Evolutionary conservation across 768 basidiomycete species (phyloP).

Genomic region (Russula foetens): DNA sequence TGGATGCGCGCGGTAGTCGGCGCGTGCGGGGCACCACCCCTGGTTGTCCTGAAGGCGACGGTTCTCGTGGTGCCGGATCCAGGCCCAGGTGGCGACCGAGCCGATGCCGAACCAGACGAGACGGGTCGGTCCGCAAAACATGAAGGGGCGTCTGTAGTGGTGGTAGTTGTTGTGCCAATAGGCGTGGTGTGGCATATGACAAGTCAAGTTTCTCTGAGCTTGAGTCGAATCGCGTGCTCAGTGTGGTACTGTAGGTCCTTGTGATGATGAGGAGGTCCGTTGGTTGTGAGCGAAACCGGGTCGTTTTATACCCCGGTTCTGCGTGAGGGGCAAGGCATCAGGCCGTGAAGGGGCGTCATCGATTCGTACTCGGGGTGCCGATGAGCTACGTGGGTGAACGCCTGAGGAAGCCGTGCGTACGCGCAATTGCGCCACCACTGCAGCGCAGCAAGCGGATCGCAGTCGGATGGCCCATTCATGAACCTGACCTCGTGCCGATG

Average conservation of each 20-base stretch:
- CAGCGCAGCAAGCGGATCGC: neutral
- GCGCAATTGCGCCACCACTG: neutral
- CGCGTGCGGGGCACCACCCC: constrained; percentile 25
- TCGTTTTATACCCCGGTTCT: no score
- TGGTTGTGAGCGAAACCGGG: no score
- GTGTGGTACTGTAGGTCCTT: no score
- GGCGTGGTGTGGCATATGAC: neutral
- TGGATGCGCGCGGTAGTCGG: constrained; percentile 22
- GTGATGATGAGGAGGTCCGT: no score
- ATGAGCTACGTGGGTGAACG: neutral
- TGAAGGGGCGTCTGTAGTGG: neutral
- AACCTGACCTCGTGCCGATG: neutral
- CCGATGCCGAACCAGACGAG: constrained; percentile 64
- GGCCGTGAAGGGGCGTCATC: constrained; percentile 6
- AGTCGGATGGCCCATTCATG: neutral
- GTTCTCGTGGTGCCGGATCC: constrained; percentile 28
- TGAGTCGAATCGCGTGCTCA: no score
- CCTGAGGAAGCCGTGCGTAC: neutral
- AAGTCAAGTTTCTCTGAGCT: no score
- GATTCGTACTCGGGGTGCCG: no score
- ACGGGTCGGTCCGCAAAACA: constrained; percentile 39
- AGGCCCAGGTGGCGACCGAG: constrained; percentile 34
- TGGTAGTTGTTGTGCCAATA: neutral
- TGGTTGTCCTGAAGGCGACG: constrained; percentile 29
- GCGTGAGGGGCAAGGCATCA: neutral